A percentile compares a stretch with the other conserved stretches of the same genome.
Evolutionary conservation across 2,329 filamentous ascomycete genomes (phyloP).

Genomic region (Ophiostoma sp.): DNA sequence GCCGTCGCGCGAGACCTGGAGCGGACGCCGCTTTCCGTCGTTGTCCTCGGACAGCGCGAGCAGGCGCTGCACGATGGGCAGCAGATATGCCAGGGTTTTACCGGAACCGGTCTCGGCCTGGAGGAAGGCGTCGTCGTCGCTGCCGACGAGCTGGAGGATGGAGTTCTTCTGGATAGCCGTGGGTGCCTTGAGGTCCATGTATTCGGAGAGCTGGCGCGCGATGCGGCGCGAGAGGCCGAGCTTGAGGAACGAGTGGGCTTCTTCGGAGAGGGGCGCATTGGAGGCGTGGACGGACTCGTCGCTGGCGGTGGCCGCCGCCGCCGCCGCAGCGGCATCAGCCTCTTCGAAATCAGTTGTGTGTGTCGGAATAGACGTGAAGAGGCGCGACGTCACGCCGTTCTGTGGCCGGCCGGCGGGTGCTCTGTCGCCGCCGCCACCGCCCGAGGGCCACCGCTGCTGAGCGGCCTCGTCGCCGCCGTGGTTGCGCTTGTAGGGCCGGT

Average conservation of each 20-base stretch:
- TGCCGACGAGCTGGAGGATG: constrained; percentile 70
- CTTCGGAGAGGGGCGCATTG: constrained; percentile 82
- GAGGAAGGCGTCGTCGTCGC: constrained; percentile 86
- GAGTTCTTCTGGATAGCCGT: constrained; percentile 93
- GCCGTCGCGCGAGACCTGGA: constrained; percentile 68
- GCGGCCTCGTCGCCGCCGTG: background rate
- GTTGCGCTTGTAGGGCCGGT: constrained; percentile 25
- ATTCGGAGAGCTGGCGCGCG: constrained; percentile 74
- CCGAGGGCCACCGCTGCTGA: constrained; percentile 16
- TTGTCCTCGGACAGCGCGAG: constrained; percentile 63
- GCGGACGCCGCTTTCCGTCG: constrained; percentile 39
- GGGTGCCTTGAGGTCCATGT: constrained; percentile 82
- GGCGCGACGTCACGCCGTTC: constrained; percentile 66
- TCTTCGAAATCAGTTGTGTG: constrained; percentile 55
- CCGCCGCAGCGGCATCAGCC: constrained; percentile 31
- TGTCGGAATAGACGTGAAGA: constrained; percentile 85
- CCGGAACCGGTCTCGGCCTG: constrained; percentile 96
- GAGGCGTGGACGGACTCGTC: constrained; percentile 61
- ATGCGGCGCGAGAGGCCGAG: constrained; percentile 76
- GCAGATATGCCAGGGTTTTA: constrained; percentile 92
- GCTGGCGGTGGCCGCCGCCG: constrained; percentile 42
- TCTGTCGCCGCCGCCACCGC: constrained; percentile 10
- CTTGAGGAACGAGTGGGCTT: constrained; percentile 78
- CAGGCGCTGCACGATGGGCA: constrained; percentile 86
- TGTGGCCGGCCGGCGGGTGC: constrained; percentile 37